Evolutionary conservation across 75 land plant genomes (phyloP).

Genomic region (Cupressus sempervirens): DNA sequence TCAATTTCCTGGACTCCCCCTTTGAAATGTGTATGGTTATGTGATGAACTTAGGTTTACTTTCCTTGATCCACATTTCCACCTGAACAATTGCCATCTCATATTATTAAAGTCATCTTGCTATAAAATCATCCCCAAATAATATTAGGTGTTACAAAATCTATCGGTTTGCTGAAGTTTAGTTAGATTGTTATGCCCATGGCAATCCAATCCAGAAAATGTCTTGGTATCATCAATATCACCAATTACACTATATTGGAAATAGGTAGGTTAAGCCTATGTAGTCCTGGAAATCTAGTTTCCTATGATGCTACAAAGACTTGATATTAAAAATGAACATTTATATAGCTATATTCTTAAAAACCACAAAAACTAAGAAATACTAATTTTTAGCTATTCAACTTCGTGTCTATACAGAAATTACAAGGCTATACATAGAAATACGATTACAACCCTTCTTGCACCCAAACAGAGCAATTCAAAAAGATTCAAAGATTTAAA

Average conservation of each 20-base stretch:
- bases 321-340: background rate
- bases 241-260: background rate
- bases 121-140: too few relatives aligned
- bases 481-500: background rate
- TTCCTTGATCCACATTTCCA: too few relatives aligned
- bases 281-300: background rate
- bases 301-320: background rate
- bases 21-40: too few relatives aligned
- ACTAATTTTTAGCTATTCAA: background rate
- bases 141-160: too few relatives aligned
- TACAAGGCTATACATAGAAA: background rate
- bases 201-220: too few relatives aligned
- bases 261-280: background rate
- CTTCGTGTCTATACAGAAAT: background rate
- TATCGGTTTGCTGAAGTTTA: too few relatives aligned
- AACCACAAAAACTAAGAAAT: background rate
- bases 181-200: too few relatives aligned
- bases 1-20: too few relatives aligned
- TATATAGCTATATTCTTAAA: background rate
- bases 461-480: background rate
- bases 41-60: too few relatives aligned
- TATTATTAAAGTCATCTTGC: too few relatives aligned
- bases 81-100: too few relatives aligned
- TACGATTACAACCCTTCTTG: background rate
- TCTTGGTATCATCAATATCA: too few relatives aligned